Base-by-base conservation (phyloP, 1,284 basidiomycete species). In the Ceratobasidium sp. region DNA sequence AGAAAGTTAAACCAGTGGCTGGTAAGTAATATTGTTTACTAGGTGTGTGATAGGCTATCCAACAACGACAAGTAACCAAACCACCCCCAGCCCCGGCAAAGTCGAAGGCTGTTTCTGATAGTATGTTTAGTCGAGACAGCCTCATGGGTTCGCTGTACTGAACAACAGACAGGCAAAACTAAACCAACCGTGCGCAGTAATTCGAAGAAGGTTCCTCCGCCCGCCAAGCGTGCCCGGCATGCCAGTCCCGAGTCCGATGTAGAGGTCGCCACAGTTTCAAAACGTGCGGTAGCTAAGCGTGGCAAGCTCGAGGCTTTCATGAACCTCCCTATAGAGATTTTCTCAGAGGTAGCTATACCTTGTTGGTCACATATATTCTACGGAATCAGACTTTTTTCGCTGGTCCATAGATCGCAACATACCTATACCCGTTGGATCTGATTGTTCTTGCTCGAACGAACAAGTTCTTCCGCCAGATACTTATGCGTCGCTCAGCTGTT, bases 391-490 rank as follows among this genome's bases (percentile, higher is more conserved):
- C 15, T 45, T 41, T 47, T 17, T 4, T 17, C 14, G 24, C 7
- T 41, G 24, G 47, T n/a, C 14, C 29, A 14, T 9, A 75, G 75
- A 75, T 75, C 24, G 50, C 69, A 17, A 19, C 45, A 9, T 47
- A 64, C 24, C 53, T 75, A 24, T n/a, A 62, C 48, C 75, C 75
- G 8, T 8, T 75, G 8, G 75, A 75, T 27, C 67, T 75, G 1
- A 19, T 75, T 19, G 33, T 33, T 4, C 60, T 75, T 14, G 65
- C 75, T 14, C 59, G 75, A 59, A 47, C 65, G 27, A 72, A 47
- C 67, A 75, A 48, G n/a, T 69, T 57, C n/a, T 63, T 75, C 15
- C 67, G 75, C 4, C 31, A 56, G n/a, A 50, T 72, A 22, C 57
- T 75, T 24, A 75, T 75, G 75, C 63, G 51, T 7, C 54, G 64